Base-by-base conservation (phyloP, 805 yeast species). In the Yarrowia alimentaria region DNA sequence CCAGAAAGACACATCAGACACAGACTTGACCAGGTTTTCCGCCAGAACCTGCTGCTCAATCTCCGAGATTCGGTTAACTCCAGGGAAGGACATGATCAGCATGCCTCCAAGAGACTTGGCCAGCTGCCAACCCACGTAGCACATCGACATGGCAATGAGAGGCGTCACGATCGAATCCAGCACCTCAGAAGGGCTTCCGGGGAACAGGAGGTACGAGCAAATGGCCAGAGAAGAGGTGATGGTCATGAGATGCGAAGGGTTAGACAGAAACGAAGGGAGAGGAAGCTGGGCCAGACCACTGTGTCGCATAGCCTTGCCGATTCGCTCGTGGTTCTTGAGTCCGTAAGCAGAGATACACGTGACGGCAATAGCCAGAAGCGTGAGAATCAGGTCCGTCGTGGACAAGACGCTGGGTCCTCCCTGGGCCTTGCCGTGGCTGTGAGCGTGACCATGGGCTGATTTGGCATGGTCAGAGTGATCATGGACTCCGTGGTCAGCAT, bases 1-100 rank as follows among this genome's bases (percentile, higher is more conserved):
- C 73, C 74, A 71, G 45, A 71, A 57, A 16, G 66, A 57, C 21
- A 67, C 55, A 19, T 65, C 64, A 7, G 58, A 54, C 26, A 68
- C 68, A 3, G 58, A 42, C 16, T 54, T 54, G 13, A 71, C 69
- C 16, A 55, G 43, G 4, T 60, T 56, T 38, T 63, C 65, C 13
- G 53, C 25, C 17, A 50, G 53, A 7, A 71, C 54, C 16, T 54
- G 55, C 11, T 48, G 37, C 17, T 55, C 56, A 45, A 69, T 61
- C 24, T 54, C 59, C 4, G 53, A 58, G 37, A 64, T 63, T 18
- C 56, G 57, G 54, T 68, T 68, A 6, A 61, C 62, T 8, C 74
- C 71, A 14, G 66, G 64, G 57, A 68, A 70, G 10, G 71, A 66
- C 72, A 71, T 64, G 43, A 71, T 66, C 45, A 71, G 66, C 72